A percentile compares a stretch with the other conserved stretches of the same genome.
phyloP scores from a whole-genome alignment of 225 moss, liverwort and hornwort genomes.

The Antitrichia curtipendula region DNA sequence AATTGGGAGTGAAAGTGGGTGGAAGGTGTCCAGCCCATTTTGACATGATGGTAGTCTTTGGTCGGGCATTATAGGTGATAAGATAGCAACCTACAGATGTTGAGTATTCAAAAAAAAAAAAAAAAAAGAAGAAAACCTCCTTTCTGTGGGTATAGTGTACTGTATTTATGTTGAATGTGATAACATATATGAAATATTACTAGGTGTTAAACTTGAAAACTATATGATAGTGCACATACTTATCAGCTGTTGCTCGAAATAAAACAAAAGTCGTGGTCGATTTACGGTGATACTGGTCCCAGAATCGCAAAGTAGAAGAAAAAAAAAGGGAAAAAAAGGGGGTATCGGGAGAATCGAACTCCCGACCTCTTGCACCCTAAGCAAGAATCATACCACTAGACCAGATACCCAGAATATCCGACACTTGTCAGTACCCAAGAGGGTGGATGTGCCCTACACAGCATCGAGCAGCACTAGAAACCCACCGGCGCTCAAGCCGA shows the following conservation, averaged over 20 bases:
- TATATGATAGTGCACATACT: neutral
- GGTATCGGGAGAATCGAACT: constrained; percentile 5
- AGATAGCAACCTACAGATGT: too few relatives aligned
- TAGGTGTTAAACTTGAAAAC: neutral
- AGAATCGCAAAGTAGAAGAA: neutral
- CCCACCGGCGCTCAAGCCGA: rapidly evolving
- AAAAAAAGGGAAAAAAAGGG: rapidly evolving
- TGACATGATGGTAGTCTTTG: too few relatives aligned
- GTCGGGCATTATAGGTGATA: too few relatives aligned
- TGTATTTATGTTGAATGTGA: neutral
- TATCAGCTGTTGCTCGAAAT: neutral
- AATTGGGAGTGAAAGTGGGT: too few relatives aligned
- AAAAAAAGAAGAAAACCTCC: too few relatives aligned
- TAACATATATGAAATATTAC: neutral
- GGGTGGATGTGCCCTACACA: rapidly evolving
- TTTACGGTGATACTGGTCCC: too few relatives aligned
- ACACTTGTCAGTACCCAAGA: neutral
- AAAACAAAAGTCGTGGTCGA: neutral
- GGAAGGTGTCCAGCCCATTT: too few relatives aligned
- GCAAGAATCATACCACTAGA: constrained; percentile 7
- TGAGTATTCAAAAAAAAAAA: too few relatives aligned
- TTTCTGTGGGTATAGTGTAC: rapidly evolving
- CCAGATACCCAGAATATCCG: neutral
- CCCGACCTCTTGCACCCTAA: constrained; percentile 7
- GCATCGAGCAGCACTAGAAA: rapidly evolving